Base-by-base conservation (phyloP, 73 alveolate species). In the Uronychia setigera region DNA sequence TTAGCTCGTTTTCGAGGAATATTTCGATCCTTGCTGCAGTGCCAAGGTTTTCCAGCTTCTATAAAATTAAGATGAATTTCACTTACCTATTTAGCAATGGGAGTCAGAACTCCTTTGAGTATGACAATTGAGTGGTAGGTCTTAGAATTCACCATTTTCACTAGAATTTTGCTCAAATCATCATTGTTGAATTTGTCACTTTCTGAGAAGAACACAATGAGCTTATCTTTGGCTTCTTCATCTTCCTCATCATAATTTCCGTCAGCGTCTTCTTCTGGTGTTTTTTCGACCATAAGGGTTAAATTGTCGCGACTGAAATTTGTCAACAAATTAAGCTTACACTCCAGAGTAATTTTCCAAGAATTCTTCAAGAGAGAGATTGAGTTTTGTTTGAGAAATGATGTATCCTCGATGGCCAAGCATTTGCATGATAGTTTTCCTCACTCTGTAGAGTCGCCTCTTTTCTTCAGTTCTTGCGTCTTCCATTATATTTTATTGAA, bases 1-100 rank as follows among this genome's bases (percentile, higher is more conserved):
- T 87, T 34, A 97, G 92, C 81, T 97, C 99, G 67, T 94, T 88
- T 85, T 95, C 97, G 29, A 85, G 85, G 88, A 97, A 96, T 58
- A 92, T 81, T 86, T 97, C 99, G 31, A 96, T 89, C 84, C 28
- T 76, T 26, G 33, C 25, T 9, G 78, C 25, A 13, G 79, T 76
- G 19, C 76, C 83, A 14, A 32, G 35, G 60, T 46, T 59, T 29
- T 75, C 28, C 26, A 35, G n/a, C n/a, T n/a, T n/a, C n/a, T n/a
- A n/a, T n/a, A n/a, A n/a, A 31, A 1, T 26, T 58, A 58, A 58
- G 75, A 58, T 19, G 14, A 19, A 58, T 14, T 58, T 58, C 60
- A n/a, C n/a, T 88, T 26, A 83, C 83, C 9, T 84, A 27, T 59
- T 83, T 85, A 13, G 94, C 91, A 0, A 76, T 32, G 0, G 94